These are phyloP conservation scores for Stephanodiscus minutulus DNA, from an alignment of 108 stramenopile genomes.

Conservation along the genomic window DNA sequence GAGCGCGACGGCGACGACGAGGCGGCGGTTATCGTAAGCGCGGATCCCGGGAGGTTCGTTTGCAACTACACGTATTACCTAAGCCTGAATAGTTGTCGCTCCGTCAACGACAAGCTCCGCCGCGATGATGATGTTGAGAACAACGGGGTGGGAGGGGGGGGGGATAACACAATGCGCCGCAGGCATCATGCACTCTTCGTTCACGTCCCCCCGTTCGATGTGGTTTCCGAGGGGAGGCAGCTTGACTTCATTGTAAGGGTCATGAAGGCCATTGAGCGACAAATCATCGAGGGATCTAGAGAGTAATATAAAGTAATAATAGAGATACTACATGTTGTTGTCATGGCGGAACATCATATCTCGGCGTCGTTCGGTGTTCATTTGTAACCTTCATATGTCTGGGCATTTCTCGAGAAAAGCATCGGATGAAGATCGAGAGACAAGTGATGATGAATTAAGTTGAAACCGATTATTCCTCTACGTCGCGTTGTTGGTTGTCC, in stretches of 20 bases:
- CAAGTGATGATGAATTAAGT: too few relatives aligned
- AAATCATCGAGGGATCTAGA: neutral
- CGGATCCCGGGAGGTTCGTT: slow-evolving; percentile 84
- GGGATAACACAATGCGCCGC: neutral
- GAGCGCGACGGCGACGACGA: slow-evolving; percentile 15
- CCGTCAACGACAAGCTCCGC: slow-evolving; percentile 10
- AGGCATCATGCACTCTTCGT: slow-evolving; percentile 61
- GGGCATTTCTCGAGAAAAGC: too few relatives aligned
- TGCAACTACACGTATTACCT: slow-evolving; percentile 86
- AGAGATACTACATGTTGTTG: too few relatives aligned
- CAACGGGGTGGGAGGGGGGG: neutral
- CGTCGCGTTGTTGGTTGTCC: too few relatives aligned
- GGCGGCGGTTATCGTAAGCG: slow-evolving; percentile 43
- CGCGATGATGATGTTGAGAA: neutral
- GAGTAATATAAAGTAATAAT: too few relatives aligned
- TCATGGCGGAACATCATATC: too few relatives aligned
- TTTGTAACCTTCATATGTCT: too few relatives aligned
- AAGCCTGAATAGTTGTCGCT: slow-evolving; percentile 57
- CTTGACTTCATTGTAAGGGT: slow-evolving; percentile 52
- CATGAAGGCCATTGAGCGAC: slow-evolving; percentile 34
- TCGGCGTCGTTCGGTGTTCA: too few relatives aligned
- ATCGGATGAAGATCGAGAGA: too few relatives aligned
- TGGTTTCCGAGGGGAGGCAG: slow-evolving; percentile 51
- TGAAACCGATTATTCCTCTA: too few relatives aligned
- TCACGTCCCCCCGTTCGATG: slow-evolving; percentile 71